Percentiles rank a stretch among this genome's conserved stretches.
These are phyloP conservation scores for Triticum monococcum DNA, from an alignment of 176 grass and related monocot species.

Conservation along the genomic window DNA sequence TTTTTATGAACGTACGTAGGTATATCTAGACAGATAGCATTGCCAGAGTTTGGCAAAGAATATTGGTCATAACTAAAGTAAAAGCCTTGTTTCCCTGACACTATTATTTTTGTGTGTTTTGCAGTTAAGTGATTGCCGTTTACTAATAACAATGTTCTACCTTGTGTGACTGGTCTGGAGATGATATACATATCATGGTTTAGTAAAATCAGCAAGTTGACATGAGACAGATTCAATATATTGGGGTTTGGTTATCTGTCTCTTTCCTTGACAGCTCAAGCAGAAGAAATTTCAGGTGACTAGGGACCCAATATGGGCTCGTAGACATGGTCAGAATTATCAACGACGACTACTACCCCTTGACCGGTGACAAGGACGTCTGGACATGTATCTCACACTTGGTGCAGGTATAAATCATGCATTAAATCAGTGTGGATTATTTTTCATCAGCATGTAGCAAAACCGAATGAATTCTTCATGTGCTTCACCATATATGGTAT, in stretches of 20 bases:
- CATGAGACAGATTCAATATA: neutral
- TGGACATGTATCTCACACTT: neutral
- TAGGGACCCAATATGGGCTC: neutral
- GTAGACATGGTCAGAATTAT: neutral
- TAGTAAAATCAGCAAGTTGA: neutral
- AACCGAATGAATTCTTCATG: no score
- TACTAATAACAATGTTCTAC: neutral
- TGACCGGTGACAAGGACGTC: neutral
- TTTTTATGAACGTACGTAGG: no score
- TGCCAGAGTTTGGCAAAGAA: no score
- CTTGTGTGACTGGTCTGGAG: neutral
- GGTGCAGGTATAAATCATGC: neutral
- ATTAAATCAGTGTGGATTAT: no score
- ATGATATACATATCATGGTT: neutral
- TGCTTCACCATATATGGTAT: no score
- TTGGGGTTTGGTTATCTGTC: neutral
- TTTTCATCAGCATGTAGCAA: no score
- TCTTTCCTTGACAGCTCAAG: neutral
- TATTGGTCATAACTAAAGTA: no score
- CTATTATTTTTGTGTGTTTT: no score
- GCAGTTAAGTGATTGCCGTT: no score
- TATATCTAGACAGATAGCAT: no score
- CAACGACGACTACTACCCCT: neutral
- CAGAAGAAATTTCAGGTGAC: neutral
- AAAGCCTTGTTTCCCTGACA: no score